Evolutionary conservation across 345 rosid species (phyloP), one percentile per base, ranked within the genome.

Genomic region (Jatropha curcas): DNA sequence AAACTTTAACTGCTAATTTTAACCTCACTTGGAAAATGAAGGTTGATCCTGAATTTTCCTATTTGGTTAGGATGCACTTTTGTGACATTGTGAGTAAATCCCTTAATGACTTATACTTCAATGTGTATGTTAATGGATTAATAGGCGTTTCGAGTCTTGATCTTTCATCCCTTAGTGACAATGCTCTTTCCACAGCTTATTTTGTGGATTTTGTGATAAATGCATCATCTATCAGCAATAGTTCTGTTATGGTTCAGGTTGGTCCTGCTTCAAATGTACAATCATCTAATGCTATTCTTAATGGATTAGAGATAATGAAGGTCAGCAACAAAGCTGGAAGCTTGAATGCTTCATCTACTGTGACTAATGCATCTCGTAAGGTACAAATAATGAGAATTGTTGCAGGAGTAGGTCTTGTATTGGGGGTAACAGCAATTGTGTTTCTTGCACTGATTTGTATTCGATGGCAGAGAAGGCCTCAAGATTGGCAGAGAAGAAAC

Each of bases 231-330:
- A 71, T 88, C 55, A 76, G 46, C 35, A 87, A 86, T n/a, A 84
- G 81, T 28, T 75, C 90, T 14, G 78, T 94, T 55, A 31, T 52
- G 71, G 77, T 92, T 83, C 96, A 94, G 77, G 86, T 94, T 2
- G 89, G 94, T 27, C 90, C 92, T 9, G 75, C 78, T 2, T 41
- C 90, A 24, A 62, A 71, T 45, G 63, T 76, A 19, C 66, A 77
- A 16, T 70, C 89, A 2, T 64, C 85, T 1, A 86, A 92, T 63
- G 97, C 92, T 11, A 86, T 88, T 69, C 88, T 92, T 3, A 92
- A 92, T 24, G 97, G 97, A 50, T 48, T 89, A 25, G 98, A 94
- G 87, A 70, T 94, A 57, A 82, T 92, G 59, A 94, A 92, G 86
- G 66, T 92, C 74, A 89, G 89, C 82, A 84, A 90, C 59, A 50